Percentiles rank a stretch among this genome's conserved stretches.
Conservation (phyloP, 192 early-diverging fungal species). For the Backusella luteola region DNA sequence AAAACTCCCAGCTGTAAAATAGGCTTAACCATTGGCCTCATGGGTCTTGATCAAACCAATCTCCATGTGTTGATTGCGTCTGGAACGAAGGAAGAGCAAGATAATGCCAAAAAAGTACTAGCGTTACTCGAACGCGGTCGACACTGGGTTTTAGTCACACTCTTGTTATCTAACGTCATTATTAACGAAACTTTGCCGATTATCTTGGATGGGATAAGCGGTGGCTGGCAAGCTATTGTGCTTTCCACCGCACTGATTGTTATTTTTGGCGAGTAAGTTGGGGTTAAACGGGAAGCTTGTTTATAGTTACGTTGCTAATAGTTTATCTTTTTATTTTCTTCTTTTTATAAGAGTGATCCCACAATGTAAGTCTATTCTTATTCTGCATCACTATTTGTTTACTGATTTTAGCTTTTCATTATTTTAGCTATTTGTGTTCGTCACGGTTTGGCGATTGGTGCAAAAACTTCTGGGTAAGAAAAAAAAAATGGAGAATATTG, state of each 20-base stretch:
- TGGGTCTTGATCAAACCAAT: slow-evolving; percentile 78
- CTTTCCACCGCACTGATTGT: slow-evolving; percentile 89
- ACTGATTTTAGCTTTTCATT: not conserved
- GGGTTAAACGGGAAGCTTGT: not conserved
- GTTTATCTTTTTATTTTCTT: not conserved
- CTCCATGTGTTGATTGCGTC: slow-evolving; percentile 79
- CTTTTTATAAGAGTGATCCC: slow-evolving; percentile 64
- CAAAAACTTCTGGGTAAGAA: slow-evolving; percentile 71
- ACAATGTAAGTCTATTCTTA: slow-evolving; percentile 46
- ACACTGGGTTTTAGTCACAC: slow-evolving; percentile 92
- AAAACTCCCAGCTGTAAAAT: not conserved
- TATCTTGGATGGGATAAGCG: slow-evolving; percentile 73
- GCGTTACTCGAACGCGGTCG: slow-evolving; percentile 45
- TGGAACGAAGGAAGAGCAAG: slow-evolving; percentile 64
- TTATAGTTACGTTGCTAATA: not conserved
- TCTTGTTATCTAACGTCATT: slow-evolving; percentile 91
- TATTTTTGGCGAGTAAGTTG: slow-evolving; percentile 88
- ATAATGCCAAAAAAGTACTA: slow-evolving; percentile 62
- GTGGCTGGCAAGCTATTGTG: slow-evolving; percentile 80
- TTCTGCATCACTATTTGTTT: not conserved
- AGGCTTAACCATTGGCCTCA: slow-evolving; percentile 35
- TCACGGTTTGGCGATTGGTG: slow-evolving; percentile 87
- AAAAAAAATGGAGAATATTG: too few species aligned
- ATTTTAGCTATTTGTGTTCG: slow-evolving; percentile 77
- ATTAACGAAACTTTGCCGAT: slow-evolving; percentile 94